A percentile compares a stretch with the other conserved stretches of the same genome.
Conservation (phyloP, 768 basidiomycete genomes). For the Termitomyces sp. region DNA sequence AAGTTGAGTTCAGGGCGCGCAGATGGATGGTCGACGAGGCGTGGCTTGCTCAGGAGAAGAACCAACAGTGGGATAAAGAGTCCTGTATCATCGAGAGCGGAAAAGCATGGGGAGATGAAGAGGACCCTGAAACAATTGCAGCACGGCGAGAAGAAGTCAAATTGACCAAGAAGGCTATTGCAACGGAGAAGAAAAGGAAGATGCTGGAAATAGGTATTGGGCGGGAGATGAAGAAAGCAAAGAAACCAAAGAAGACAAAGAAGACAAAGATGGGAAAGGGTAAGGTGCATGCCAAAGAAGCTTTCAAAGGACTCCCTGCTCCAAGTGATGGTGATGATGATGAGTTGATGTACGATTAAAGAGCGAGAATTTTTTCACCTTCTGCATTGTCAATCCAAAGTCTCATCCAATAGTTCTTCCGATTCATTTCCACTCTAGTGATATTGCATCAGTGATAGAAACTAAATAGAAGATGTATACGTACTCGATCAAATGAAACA, state of each 20-base stretch:
- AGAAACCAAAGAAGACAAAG: neutral
- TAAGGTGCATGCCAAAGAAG: slow-evolving; percentile 1
- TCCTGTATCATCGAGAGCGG: neutral
- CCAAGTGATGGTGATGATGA: neutral
- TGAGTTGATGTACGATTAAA: neutral
- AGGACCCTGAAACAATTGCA: neutral
- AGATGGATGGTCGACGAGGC: slow-evolving; percentile 13
- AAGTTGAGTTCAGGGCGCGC: neutral
- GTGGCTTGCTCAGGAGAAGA: slow-evolving; percentile 10
- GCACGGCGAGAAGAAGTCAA: neutral
- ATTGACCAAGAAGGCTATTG: neutral
- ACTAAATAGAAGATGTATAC: slow-evolving; percentile 13
- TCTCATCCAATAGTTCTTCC: neutral
- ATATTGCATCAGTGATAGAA: neutral
- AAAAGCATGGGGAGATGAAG: neutral
- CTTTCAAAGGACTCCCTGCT: neutral
- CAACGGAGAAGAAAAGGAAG: neutral
- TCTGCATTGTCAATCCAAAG: neutral
- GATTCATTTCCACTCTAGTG: neutral
- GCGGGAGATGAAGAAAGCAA: neutral
- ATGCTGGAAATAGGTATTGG: neutral
- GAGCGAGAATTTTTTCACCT: neutral
- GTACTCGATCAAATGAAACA: too few species aligned
- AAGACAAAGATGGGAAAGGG: neutral
- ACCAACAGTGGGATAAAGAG: slow-evolving; percentile 9